These are phyloP conservation scores for Debaryomyces nepalensis DNA, from an alignment of 1,139 yeast genomes.

Conservation along the genomic window DNA sequence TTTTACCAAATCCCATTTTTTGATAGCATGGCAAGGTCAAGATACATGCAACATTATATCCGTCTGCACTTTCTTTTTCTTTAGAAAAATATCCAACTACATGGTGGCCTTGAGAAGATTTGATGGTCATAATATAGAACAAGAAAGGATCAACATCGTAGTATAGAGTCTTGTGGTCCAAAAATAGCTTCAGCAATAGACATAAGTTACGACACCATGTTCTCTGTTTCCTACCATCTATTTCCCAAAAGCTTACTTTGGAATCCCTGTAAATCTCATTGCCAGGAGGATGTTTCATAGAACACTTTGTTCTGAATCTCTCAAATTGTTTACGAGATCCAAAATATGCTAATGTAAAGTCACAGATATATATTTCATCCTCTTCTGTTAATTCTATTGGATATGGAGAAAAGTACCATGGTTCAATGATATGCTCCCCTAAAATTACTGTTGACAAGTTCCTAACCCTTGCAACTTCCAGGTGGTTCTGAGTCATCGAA, in stretches of 20 bases:
- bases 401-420: slow-evolving; percentile 98
- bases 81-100: slow-evolving; percentile 95
- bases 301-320: slow-evolving; percentile 83
- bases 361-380: slow-evolving; percentile 88
- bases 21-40: slow-evolving; percentile 95
- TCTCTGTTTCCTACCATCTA: slow-evolving; percentile 93
- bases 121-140: slow-evolving; percentile 91
- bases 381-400: slow-evolving; percentile 94
- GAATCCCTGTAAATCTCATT: slow-evolving; percentile 94
- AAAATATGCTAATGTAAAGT: slow-evolving; percentile 85
- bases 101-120: slow-evolving; percentile 90
- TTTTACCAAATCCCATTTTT: slow-evolving; percentile 89
- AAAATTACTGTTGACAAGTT: slow-evolving; percentile 76
- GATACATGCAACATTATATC: slow-evolving; percentile 97
- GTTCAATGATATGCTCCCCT: slow-evolving; percentile 93
- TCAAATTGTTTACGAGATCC: slow-evolving; percentile 91
- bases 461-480: slow-evolving; percentile 90
- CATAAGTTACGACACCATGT: slow-evolving; percentile 97
- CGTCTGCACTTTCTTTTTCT: slow-evolving; percentile 94
- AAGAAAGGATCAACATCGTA: slow-evolving; percentile 97
- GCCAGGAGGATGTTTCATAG: slow-evolving; percentile 95
- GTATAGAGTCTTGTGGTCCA: slow-evolving; percentile 93
- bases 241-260: slow-evolving; percentile 80
- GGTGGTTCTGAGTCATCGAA: slow-evolving; percentile 91
- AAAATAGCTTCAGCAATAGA: slow-evolving; percentile 79